Evolutionary conservation across 306 rosid genomes (phyloP).

Genomic region (Aeschynomene evenia): DNA sequence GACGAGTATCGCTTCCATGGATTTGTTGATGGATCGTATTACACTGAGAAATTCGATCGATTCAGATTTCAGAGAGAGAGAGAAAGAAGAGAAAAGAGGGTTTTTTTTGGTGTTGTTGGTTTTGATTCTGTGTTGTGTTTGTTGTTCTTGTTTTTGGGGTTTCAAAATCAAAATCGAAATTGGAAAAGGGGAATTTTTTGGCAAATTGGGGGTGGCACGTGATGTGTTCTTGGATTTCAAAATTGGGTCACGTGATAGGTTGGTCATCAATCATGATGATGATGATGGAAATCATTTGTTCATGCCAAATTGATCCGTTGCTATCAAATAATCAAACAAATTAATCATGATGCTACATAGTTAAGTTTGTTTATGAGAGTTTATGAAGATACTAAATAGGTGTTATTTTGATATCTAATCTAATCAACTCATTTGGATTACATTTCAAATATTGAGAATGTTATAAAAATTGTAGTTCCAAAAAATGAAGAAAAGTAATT

Average conservation of each 20-base stretch:
- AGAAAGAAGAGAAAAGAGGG: neutral
- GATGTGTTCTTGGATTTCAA: slow-evolving; percentile 21
- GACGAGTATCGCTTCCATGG: slow-evolving; percentile 78
- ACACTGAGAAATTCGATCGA: neutral
- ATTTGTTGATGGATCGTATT: neutral
- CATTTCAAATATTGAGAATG: too few relatives aligned
- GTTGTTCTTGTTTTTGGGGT: neutral
- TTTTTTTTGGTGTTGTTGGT: slow-evolving; percentile 1
- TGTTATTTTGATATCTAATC: too few relatives aligned
- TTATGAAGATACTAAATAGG: too few relatives aligned
- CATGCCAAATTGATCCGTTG: slow-evolving; percentile 25
- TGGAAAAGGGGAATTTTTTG: neutral
- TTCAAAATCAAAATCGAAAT: slow-evolving; percentile 16
- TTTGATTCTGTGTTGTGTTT: neutral
- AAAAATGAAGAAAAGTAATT: too few relatives aligned
- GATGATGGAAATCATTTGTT: neutral
- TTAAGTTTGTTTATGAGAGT: too few relatives aligned
- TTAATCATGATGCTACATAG: too few relatives aligned
- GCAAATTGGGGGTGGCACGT: slow-evolving; percentile 24
- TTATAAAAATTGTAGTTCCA: too few relatives aligned
- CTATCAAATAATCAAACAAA: neutral
- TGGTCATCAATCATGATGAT: neutral
- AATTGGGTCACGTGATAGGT: slow-evolving; percentile 32
- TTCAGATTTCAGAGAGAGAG: neutral
- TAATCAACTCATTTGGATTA: too few relatives aligned